phyloP scores from a whole-genome alignment of 306 rosid species.

The Dalbergia cochinchinensis region DNA sequence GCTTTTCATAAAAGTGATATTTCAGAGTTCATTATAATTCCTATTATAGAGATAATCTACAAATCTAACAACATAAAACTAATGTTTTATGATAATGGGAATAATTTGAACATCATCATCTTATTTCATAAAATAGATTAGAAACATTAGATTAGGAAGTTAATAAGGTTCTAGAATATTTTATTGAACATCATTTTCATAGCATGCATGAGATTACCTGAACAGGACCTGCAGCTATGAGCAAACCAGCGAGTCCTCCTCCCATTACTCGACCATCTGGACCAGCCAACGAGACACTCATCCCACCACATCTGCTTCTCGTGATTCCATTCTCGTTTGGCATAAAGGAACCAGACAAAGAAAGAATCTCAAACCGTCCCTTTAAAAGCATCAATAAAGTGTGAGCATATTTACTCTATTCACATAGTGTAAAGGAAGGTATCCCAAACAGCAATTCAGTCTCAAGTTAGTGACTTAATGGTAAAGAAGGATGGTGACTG shows the following conservation, averaged over 20 bases:
- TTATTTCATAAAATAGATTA: neutral
- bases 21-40: neutral
- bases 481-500: conserved; percentile 4
- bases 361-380: conserved; percentile 94
- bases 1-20: neutral
- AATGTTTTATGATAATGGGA: neutral
- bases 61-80: neutral
- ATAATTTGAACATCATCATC: conserved; percentile 27
- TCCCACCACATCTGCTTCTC: conserved; percentile 89
- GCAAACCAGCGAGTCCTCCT: conserved; percentile 91
- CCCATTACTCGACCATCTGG: conserved; percentile 93
- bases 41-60: neutral
- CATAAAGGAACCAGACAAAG: conserved; percentile 87
- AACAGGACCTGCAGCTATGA: conserved; percentile 91
- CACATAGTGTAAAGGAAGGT: neutral
- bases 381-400: conserved; percentile 46
- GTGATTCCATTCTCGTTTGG: conserved; percentile 79
- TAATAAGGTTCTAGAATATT: conserved; percentile 22
- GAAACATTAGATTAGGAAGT: conserved; percentile 14
- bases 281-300: conserved; percentile 91
- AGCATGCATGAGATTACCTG: conserved; percentile 64
- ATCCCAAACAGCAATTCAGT: neutral
- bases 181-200: conserved; percentile 3
- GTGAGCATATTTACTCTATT: conserved; percentile 19
- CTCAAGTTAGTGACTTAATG: no score